Percentiles rank a stretch among this genome's conserved stretches.
These are phyloP conservation scores for Aspergillus neoniger DNA, from an alignment of 2,329 filamentous ascomycete species.

Conservation along the genomic window DNA sequence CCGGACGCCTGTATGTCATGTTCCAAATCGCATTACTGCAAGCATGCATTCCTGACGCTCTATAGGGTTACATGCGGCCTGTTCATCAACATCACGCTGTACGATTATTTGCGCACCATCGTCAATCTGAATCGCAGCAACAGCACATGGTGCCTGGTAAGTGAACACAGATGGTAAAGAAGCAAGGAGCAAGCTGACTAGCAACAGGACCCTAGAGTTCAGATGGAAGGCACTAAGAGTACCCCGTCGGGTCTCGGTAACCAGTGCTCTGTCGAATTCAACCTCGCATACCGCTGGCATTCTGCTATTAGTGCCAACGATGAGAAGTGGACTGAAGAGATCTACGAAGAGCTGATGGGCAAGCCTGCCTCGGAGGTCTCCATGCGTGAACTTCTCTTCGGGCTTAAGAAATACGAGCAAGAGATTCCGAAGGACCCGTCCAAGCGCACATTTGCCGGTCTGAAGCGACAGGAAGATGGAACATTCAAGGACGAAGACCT, in stretches of 20 bases:
- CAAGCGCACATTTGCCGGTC: slow-evolving; percentile 67
- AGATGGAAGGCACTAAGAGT: slow-evolving; percentile 62
- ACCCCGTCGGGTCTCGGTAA: slow-evolving; percentile 76
- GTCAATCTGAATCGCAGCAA: slow-evolving; percentile 71
- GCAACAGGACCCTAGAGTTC: slow-evolving; percentile 65
- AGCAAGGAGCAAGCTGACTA: slow-evolving; percentile 8
- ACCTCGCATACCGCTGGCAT: slow-evolving; percentile 85
- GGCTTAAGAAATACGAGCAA: slow-evolving; percentile 64
- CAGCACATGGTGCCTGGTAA: slow-evolving; percentile 72
- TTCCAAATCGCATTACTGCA: not conserved
- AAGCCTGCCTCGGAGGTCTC: slow-evolving; percentile 60
- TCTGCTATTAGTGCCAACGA: slow-evolving; percentile 74
- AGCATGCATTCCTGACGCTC: slow-evolving; percentile 16
- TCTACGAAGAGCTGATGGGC: slow-evolving; percentile 65
- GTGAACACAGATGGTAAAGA: not conserved
- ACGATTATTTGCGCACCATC: slow-evolving; percentile 79
- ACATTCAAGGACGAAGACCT: slow-evolving; percentile 75
- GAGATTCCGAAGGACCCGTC: slow-evolving; percentile 66
- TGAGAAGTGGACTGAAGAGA: slow-evolving; percentile 75
- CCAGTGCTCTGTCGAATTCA: slow-evolving; percentile 84
- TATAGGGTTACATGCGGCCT: slow-evolving; percentile 66
- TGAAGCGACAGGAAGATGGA: slow-evolving; percentile 66
- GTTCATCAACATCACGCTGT: slow-evolving; percentile 76
- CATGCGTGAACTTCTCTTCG: slow-evolving; percentile 62
- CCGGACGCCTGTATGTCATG: slow-evolving; percentile 59